Conservation (phyloP, 2,329 filamentous ascomycete genomes). For the Colletotrichum neosansevieriae region DNA sequence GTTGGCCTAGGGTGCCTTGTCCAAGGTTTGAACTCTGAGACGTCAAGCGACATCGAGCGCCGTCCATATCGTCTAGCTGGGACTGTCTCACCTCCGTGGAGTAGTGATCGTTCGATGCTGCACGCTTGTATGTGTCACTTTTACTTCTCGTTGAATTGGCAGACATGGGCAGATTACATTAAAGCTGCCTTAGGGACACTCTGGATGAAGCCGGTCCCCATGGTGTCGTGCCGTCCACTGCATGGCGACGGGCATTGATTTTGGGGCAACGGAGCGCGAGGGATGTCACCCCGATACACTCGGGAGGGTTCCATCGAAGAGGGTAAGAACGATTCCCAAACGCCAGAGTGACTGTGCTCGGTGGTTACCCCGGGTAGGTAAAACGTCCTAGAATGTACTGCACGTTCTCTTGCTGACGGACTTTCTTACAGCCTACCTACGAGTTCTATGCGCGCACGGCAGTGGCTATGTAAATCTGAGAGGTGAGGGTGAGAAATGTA, state of each 20-base stretch:
- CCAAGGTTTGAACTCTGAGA: slow-evolving; percentile 22
- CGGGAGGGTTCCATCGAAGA: not conserved
- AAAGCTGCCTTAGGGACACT: slow-evolving; percentile 1
- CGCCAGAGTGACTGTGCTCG: slow-evolving; percentile 25
- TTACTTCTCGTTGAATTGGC: not conserved
- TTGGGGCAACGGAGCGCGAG: not conserved
- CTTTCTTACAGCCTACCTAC: not conserved
- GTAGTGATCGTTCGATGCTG: not conserved
- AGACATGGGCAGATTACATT: not conserved
- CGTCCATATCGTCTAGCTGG: slow-evolving; percentile 8
- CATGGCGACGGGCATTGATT: slow-evolving; percentile 21
- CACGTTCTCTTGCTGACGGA: slow-evolving; percentile 38
- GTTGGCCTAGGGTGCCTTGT: slow-evolving; percentile 6
- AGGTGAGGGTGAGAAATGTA: slow-evolving; percentile 12
- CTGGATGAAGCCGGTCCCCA: slow-evolving; percentile 8
- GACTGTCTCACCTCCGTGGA: slow-evolving; percentile 35
- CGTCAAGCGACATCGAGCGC: slow-evolving; percentile 7
- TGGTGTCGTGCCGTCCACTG: slow-evolving; percentile 17
- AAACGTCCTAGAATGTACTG: slow-evolving; percentile 34
- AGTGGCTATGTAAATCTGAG: slow-evolving; percentile 31
- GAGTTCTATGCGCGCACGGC: slow-evolving; percentile 9
- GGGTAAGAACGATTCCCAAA: not conserved
- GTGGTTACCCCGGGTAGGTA: slow-evolving; percentile 15
- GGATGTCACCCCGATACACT: not conserved
- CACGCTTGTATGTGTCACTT: slow-evolving; percentile 8